A percentile compares a stretch with the other conserved stretches of the same genome.
Evolutionary conservation across 225 moss, liverwort and hornwort genomes (phyloP).

Genomic region (Marchantia paleacea): DNA sequence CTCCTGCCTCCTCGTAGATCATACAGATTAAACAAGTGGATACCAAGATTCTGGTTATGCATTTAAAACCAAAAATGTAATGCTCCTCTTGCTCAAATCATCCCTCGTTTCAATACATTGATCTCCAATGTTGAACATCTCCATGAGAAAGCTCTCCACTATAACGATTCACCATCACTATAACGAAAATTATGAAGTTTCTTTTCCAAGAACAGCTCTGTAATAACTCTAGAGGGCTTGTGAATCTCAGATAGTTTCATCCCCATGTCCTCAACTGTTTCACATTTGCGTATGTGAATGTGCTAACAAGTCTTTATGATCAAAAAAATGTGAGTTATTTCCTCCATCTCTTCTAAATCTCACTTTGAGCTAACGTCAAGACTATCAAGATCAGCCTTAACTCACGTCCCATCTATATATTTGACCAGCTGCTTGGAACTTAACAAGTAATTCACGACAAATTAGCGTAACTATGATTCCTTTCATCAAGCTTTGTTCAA

Average conservation of each 20-base stretch:
- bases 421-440: not conserved
- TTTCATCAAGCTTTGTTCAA: too few species aligned
- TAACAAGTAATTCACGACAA: not conserved
- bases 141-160: not conserved
- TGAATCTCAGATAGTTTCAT: not conserved
- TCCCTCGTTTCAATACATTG: too few species aligned
- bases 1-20: too few species aligned
- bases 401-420: not conserved
- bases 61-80: too few species aligned
- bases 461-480: too few species aligned
- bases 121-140: not conserved
- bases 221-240: not conserved
- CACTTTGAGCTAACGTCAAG: not conserved
- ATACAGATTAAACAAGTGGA: too few species aligned
- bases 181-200: slow-evolving; percentile 9
- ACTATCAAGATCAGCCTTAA: not conserved
- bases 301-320: not conserved
- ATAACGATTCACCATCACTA: not conserved
- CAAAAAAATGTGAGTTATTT: not conserved
- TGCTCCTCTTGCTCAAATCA: too few species aligned
- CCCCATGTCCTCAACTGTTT: not conserved
- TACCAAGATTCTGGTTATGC: too few species aligned
- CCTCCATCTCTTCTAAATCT: not conserved
- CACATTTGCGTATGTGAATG: not conserved
- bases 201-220: slow-evolving; percentile 3